Base-by-base conservation (phyloP, 495 filamentous ascomycete genomes). In the Tuber borchii region DNA sequence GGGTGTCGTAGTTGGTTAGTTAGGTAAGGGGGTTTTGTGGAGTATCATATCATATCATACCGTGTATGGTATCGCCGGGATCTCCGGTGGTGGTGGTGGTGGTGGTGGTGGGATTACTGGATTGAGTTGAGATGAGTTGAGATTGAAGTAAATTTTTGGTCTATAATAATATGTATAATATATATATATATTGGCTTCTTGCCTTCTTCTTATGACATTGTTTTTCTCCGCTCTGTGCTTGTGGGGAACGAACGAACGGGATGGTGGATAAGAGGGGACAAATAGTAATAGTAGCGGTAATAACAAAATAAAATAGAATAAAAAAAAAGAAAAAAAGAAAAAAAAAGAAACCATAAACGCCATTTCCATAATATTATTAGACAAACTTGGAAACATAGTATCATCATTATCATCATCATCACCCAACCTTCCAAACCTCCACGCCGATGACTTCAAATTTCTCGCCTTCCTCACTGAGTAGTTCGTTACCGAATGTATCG, bases 401-500 rank as follows among this genome's bases (percentile, higher is more conserved):
- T n/a, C n/a, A n/a, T n/a, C n/a, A n/a, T n/a, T n/a, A n/a, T n/a
- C n/a, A n/a, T n/a, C n/a, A n/a, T n/a, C 48, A 76, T 77, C 76
- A 84, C 51, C 90, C 90, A 75, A 97, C 87, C 82, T 90, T 93
- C 95, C 95, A 98, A 31, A 97, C 83, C 86, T 99, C 96, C 4
- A 97, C 92, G 14, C 94, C 94, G 2, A 97, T 78, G 9, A 99
- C 88, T 73, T 95, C 94, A 81, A 97, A 99, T 82, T 97, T 97
- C 80, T 90, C 89, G 8, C 95, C 95, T 74, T 97, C 95, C 26
- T 82, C 81, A 77, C 94, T 97, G n/a, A 99, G 87, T 44, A 90
- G 91, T 85, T 98, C 94, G 79, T 99, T 99, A 1, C 93, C 93
- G 84, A 98, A 99, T 4, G 95, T 99, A 80, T 91, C 90, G 81